Conservation (phyloP, 257 asterid genomes). For the Forsythia viridissima region DNA sequence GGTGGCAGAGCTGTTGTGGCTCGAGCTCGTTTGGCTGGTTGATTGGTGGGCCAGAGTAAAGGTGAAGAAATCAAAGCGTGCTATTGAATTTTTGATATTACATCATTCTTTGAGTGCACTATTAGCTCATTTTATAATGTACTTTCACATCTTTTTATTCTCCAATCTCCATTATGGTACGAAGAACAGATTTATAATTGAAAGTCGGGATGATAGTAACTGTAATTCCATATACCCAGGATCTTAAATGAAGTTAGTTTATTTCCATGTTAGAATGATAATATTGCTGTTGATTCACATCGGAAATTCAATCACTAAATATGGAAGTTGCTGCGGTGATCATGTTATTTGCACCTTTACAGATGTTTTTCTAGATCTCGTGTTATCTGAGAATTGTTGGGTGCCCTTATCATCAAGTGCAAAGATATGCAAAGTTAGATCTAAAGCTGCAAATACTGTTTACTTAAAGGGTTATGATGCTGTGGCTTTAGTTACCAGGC, state of each 20-base stretch:
- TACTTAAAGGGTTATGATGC: neutral
- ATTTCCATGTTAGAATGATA: neutral
- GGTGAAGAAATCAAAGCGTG: slow-evolving; percentile 44
- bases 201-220: neutral
- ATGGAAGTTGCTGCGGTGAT: neutral
- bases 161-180: neutral
- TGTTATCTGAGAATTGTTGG: neutral
- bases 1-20: slow-evolving; percentile 86
- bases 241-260: neutral
- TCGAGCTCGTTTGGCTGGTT: slow-evolving; percentile 93
- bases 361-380: neutral
- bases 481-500: neutral
- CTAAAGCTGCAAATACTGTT: neutral
- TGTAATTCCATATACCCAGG: neutral
- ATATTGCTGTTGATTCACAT: neutral
- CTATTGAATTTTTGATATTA: neutral
- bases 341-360: neutral
- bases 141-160: neutral
- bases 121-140: no score
- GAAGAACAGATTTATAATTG: neutral
- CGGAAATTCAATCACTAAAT: neutral
- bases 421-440: neutral
- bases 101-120: neutral
- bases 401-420: neutral
- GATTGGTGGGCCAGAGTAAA: slow-evolving; percentile 99